Base-by-base conservation (phyloP, 1,284 basidiomycete species). In the Cutaneotrichosporon sp. region DNA sequence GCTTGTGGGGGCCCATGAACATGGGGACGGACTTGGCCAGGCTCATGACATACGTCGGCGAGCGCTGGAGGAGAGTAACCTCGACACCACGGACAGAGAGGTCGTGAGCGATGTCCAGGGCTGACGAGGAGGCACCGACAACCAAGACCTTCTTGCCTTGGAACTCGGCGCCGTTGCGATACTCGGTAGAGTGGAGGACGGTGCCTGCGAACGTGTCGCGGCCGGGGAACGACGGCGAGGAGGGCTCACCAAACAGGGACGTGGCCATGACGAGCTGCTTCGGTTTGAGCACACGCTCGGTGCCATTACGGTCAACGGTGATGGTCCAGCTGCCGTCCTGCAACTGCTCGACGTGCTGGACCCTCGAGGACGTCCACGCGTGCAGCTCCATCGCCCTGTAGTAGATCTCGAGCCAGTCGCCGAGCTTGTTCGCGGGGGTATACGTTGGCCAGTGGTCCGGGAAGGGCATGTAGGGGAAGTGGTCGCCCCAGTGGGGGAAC, bases 101-200 rank as follows among this genome's bases (percentile, higher is more conserved):
- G 62, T 84, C 84, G 46, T 77, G 73, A 7, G 80, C 78, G 27
- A 84, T 80, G 64, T 74, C 67, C 56, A 75, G 68, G 49, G 83
- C 85, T n/a, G 86, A 87, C 20, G 84, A 87, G 43, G 85, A 84
- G n/a, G 86, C 81, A 0, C 87, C 87, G 16, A 88, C 78, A 4
- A 87, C 83, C 4, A 83, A 82, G 3, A 85, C 85, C 64, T 83
- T 86, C 77, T 87, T 87, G 25, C 84, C 84, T 3, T 69, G 65
- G 67, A 83, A 84, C 43, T 84, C 82, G 10, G 71, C 70, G 0
- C 83, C 83, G 18, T 67, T 72, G 49, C 82, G 82, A 71, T 87
- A 83, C 45, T 81, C 65, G 4, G 76, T 81, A 4, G 87, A 87
- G 72, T 88, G 87, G 25, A 85, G 67, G 1, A 82, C 69, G 1